Conservation (phyloP, 345 rosid genomes). For the Rubroshorea leprosula region DNA sequence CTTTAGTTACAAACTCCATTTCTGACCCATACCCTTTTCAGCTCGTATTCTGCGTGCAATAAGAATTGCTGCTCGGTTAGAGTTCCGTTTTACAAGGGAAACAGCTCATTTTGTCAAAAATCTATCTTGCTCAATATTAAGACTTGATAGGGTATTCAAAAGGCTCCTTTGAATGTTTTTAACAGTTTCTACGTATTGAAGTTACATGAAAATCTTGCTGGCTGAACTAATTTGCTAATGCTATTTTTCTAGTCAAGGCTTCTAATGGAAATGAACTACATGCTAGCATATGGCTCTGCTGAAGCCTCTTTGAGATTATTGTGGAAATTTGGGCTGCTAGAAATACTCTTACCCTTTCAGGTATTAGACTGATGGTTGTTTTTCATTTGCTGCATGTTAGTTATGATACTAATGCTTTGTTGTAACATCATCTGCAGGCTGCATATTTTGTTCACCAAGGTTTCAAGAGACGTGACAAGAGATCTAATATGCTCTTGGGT, state of each 20-base stretch:
- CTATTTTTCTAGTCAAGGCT: slow-evolving; percentile 57
- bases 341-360: slow-evolving; percentile 80
- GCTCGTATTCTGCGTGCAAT: slow-evolving; percentile 81
- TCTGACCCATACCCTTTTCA: slow-evolving; percentile 30
- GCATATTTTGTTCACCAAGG: slow-evolving; percentile 65
- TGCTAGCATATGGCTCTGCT: slow-evolving; percentile 95
- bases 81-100: slow-evolving; percentile 72
- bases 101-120: slow-evolving; percentile 68
- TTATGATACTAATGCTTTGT: slow-evolving; percentile 8
- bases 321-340: slow-evolving; percentile 94
- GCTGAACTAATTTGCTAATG: slow-evolving; percentile 15
- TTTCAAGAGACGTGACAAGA: slow-evolving; percentile 81
- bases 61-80: slow-evolving; percentile 70
- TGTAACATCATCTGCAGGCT: slow-evolving; percentile 47
- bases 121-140: slow-evolving; percentile 45
- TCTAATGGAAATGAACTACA: slow-evolving; percentile 93
- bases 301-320: slow-evolving; percentile 86
- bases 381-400: slow-evolving; percentile 12
- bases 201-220: slow-evolving; percentile 10
- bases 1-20: slow-evolving; percentile 1
- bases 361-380: slow-evolving; percentile 24
- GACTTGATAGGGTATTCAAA: slow-evolving; percentile 64
- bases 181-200: neutral
- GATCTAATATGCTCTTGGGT: slow-evolving; percentile 96
- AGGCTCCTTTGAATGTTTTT: slow-evolving; percentile 9